A percentile compares a stretch with the other conserved stretches of the same genome.
Evolutionary conservation across 2,329 filamentous ascomycete genomes (phyloP).

Genomic region (Verticillium dahliae): DNA sequence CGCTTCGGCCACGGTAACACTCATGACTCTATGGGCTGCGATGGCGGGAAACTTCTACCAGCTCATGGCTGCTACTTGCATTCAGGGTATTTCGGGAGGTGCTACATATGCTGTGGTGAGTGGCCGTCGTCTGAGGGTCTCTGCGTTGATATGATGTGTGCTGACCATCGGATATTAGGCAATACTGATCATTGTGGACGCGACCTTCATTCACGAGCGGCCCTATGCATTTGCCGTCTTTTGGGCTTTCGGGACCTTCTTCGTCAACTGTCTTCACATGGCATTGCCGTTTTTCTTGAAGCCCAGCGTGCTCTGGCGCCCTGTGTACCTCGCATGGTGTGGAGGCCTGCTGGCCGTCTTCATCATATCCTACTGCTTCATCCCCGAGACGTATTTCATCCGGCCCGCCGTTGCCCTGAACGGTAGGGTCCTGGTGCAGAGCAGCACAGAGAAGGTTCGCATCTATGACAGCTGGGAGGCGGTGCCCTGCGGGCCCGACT

Average conservation of each 20-base stretch:
- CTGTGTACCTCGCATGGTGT: constrained; percentile 23
- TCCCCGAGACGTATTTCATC: constrained; percentile 32
- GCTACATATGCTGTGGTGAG: constrained; percentile 22
- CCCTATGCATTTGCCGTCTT: constrained; percentile 23
- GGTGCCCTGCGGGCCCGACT: constrained; percentile 5
- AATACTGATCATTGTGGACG: constrained; percentile 27
- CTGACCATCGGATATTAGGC: background rate
- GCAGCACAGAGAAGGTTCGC: constrained; percentile 27
- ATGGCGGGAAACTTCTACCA: constrained; percentile 18
- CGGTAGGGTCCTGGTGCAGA: constrained; percentile 29
- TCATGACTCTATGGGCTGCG: constrained; percentile 15
- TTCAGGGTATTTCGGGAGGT: constrained; percentile 24
- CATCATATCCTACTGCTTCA: constrained; percentile 21
- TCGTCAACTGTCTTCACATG: constrained; percentile 20
- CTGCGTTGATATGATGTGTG: background rate
- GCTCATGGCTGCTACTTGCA: constrained; percentile 20
- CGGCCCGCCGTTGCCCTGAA: constrained; percentile 32
- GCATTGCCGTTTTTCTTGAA: constrained; percentile 16
- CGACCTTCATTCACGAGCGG: constrained; percentile 30
- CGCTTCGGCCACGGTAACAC: constrained; percentile 9
- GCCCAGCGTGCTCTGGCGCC: constrained; percentile 19
- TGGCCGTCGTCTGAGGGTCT: background rate
- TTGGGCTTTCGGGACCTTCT: constrained; percentile 21
- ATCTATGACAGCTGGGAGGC: constrained; percentile 25
- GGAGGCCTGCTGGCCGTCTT: constrained; percentile 17